Base-by-base conservation (phyloP, 768 basidiomycete species). In the Boletales sp. region DNA sequence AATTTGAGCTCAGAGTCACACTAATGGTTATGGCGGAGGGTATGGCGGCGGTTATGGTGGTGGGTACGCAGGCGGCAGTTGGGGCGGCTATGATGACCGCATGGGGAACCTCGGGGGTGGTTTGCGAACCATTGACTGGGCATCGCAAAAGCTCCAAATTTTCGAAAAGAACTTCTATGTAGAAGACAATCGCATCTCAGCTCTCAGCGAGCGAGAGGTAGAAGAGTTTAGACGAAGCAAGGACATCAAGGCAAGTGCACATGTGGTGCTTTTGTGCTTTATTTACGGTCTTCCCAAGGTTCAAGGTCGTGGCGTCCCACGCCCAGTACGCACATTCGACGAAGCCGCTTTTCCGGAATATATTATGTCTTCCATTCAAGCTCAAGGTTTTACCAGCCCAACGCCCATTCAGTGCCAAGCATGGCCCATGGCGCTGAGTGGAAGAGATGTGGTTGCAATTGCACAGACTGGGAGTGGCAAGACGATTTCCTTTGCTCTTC, bases 161-260 rank as follows among this genome's bases (percentile, higher is more conserved):
- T 98, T 99, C 57, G 95, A 98, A 72, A 99, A 98, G 76, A 97
- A 98, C 76, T 99, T 95, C 58, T 95, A 95, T 60, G 75, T 85
- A 40, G 94, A 99, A 69, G 91, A 97, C 69, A 86, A 88, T 63
- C 81, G 84, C 27, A 90, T 98, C 39, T 70, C 83, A 17, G 73
- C 78, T 30, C 86, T 86, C 54, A 82, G 77, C 46, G 93, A 97
- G 14, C 76, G 83, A 43, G 95, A 99, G 62, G 79, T 97, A 48
- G 87, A 91, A 48, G 92, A 92, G 41, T 98, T 94, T 71, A 78
- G 87, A 53, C 77, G 80, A 21, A 55, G 54, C 43, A 92, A 97
- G 68, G 89, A 94, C 68, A 98, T 99, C 69, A 89, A 86, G 77
- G 91, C 88, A 45, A 39, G 73, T 51, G 5, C 36, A 14, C 18